phyloP scores from a whole-genome alignment of 2,329 filamentous ascomycete species.

The Diaporthe humulicola region DNA sequence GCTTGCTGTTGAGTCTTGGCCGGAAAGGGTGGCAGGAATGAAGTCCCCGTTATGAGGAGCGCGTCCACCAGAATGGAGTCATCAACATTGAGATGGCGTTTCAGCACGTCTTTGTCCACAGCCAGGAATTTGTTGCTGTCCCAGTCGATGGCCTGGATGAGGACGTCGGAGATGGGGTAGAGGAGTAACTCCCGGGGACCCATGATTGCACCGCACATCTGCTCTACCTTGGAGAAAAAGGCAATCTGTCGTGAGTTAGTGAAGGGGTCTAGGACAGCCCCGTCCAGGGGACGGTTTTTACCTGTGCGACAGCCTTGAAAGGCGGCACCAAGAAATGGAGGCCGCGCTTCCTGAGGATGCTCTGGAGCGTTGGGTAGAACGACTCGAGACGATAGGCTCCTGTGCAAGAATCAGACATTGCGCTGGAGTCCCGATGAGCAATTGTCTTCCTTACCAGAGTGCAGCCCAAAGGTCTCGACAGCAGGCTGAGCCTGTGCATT shows the following conservation, averaged over 20 bases:
- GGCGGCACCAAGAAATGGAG: slow-evolving; percentile 87
- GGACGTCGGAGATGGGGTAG: slow-evolving; percentile 83
- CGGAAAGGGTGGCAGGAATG: slow-evolving; percentile 84
- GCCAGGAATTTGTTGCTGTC: slow-evolving; percentile 73
- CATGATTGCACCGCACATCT: slow-evolving; percentile 80
- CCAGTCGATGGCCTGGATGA: slow-evolving; percentile 78
- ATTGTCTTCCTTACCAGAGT: slow-evolving; percentile 70
- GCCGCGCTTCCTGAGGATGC: slow-evolving; percentile 75
- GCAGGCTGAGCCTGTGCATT: slow-evolving; percentile 83
- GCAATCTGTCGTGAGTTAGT: slow-evolving; percentile 69
- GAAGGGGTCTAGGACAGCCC: neutral
- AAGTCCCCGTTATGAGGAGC: slow-evolving; percentile 84
- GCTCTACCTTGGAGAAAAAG: slow-evolving; percentile 72
- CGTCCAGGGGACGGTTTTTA: slow-evolving; percentile 58
- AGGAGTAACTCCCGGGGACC: slow-evolving; percentile 88
- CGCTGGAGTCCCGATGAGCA: slow-evolving; percentile 34
- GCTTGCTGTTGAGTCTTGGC: slow-evolving; percentile 65
- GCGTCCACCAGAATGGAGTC: slow-evolving; percentile 87
- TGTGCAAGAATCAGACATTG: slow-evolving; percentile 50
- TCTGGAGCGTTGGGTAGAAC: slow-evolving; percentile 83
- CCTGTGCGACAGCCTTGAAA: slow-evolving; percentile 89
- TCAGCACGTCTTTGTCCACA: slow-evolving; percentile 76
- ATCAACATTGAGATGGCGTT: slow-evolving; percentile 74
- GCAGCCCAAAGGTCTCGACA: slow-evolving; percentile 84
- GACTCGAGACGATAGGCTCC: slow-evolving; percentile 79